phyloP scores from a whole-genome alignment of 768 basidiomycete genomes.

The Pisolithus microcarpus region DNA sequence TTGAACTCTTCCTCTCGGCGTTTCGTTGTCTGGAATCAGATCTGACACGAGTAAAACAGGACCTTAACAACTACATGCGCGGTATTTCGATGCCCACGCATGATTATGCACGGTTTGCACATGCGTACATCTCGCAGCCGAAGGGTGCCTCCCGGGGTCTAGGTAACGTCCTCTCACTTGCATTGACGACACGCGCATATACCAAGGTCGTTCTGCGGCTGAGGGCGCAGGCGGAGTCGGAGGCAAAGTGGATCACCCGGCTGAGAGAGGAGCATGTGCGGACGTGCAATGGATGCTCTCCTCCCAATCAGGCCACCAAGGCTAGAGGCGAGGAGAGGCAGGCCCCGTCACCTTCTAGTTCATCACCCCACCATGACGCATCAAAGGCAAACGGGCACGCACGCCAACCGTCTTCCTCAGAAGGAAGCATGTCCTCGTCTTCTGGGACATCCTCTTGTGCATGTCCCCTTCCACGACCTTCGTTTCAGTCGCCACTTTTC shows the following conservation, averaged over 20 bases:
- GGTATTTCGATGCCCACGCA: constrained; percentile 72
- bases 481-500: constrained; percentile 67
- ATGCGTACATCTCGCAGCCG: constrained; percentile 48
- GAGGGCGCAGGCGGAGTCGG: constrained; percentile 71
- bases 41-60: constrained; percentile 36
- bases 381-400: constrained; percentile 18
- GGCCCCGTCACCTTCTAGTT: constrained; percentile 53
- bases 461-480: not conserved
- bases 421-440: not conserved
- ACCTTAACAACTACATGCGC: constrained; percentile 73
- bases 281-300: constrained; percentile 16
- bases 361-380: constrained; percentile 28
- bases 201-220: constrained; percentile 74
- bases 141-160: constrained; percentile 32
- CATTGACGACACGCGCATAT: constrained; percentile 65
- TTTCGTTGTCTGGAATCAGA: not conserved
- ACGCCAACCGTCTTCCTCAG: constrained; percentile 18
- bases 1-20: not conserved
- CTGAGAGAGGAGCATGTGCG: constrained; percentile 2
- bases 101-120: constrained; percentile 58
- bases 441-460: not conserved
- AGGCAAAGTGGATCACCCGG: constrained; percentile 21
- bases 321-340: constrained; percentile 42
- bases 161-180: constrained; percentile 40
- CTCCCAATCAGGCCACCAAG: constrained; percentile 7